Evolutionary conservation across 1,284 basidiomycete genomes (phyloP).

Genomic region (Marasmius fiardii): DNA sequence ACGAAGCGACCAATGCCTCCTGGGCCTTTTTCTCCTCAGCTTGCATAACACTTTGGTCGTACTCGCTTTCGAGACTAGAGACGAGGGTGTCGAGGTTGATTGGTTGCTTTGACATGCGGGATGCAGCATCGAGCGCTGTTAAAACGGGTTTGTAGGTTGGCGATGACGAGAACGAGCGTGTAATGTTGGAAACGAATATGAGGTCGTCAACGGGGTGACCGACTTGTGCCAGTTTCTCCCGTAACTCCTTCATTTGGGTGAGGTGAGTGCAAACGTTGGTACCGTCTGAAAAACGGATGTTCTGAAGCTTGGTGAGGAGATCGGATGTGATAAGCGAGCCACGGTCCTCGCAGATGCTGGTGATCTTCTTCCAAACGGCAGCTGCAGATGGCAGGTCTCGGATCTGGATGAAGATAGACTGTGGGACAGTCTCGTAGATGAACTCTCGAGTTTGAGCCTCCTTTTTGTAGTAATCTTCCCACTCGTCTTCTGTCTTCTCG

Average conservation of each 20-base stretch:
- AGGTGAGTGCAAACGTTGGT: constrained; percentile 1
- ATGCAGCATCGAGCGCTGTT: background rate
- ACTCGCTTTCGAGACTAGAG: background rate
- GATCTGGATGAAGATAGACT: constrained; percentile 5
- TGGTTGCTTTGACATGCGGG: background rate
- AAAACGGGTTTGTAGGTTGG: background rate
- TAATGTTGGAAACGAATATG: constrained; percentile 3
- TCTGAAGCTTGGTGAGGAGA: background rate
- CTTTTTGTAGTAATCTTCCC: background rate
- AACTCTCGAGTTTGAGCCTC: constrained; percentile 3
- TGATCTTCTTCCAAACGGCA: constrained; percentile 3
- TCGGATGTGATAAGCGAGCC: constrained; percentile 1
- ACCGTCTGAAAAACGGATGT: background rate
- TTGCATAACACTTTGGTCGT: background rate
- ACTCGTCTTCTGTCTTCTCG: background rate
- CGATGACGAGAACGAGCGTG: background rate
- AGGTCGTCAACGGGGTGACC: background rate
- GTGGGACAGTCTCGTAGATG: constrained; percentile 1
- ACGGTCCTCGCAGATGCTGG: background rate
- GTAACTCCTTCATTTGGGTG: background rate
- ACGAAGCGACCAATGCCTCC: background rate
- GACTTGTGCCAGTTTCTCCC: constrained; percentile 3
- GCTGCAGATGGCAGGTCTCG: background rate
- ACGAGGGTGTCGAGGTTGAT: background rate
- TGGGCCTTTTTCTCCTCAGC: background rate